phyloP scores from a whole-genome alignment of 2,329 filamentous ascomycete genomes.

The Aspergillus novofumigatus region DNA sequence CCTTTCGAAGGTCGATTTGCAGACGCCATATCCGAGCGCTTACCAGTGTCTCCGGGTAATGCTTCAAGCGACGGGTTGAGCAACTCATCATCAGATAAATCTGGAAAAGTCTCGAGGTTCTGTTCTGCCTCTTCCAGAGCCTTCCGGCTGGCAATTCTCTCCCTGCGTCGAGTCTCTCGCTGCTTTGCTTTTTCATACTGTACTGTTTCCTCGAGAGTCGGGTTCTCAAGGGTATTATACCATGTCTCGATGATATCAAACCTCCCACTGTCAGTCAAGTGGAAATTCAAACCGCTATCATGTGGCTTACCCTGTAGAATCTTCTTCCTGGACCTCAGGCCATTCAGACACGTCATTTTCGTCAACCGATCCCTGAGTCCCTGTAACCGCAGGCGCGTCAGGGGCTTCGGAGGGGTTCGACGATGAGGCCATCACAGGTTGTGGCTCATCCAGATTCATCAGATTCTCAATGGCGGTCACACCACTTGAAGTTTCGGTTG shows the following conservation, averaged over 20 bases:
- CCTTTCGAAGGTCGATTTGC: not conserved
- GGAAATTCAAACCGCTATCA: not conserved
- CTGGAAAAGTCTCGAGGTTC: not conserved
- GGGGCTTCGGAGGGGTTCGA: not conserved
- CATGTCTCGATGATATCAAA: constrained; percentile 7
- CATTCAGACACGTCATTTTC: not conserved
- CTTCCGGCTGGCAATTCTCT: constrained; percentile 2
- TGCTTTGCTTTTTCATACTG: constrained; percentile 7
- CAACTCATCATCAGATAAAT: not conserved
- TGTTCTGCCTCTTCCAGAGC: not conserved
- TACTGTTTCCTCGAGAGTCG: constrained; percentile 8
- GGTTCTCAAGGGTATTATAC: constrained; percentile 5
- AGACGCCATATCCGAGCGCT: not conserved
- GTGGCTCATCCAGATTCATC: not conserved
- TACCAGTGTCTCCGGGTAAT: not conserved
- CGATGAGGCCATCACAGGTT: not conserved
- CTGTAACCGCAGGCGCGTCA: not conserved
- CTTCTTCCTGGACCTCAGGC: not conserved
- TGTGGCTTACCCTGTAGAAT: not conserved
- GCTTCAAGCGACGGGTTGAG: not conserved
- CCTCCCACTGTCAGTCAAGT: constrained; percentile 3
- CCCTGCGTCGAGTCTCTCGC: constrained; percentile 2
- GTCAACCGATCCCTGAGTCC: not conserved
- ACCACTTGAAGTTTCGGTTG: not conserved
- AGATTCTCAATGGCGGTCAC: not conserved